These are phyloP conservation scores for Pleurotus djamor DNA, from an alignment of 768 basidiomycete genomes.

Conservation along the genomic window DNA sequence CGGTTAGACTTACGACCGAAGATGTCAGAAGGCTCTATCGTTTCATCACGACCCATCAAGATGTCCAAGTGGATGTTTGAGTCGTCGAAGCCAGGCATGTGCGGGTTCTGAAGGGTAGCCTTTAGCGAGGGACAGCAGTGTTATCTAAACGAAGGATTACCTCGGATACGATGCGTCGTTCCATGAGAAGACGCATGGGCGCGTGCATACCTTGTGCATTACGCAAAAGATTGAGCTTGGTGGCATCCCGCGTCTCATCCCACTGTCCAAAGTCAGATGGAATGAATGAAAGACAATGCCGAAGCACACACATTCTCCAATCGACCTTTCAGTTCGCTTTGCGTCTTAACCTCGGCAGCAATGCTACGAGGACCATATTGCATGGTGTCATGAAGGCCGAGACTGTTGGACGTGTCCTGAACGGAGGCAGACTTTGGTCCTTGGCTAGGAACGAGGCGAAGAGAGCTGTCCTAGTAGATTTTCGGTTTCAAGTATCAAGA, in stretches of 20 bases:
- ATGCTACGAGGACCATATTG: conserved; percentile 82
- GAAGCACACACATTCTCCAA: conserved; percentile 66
- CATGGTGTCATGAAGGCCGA: conserved; percentile 89
- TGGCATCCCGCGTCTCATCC: conserved; percentile 89
- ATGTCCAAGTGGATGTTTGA: conserved; percentile 91
- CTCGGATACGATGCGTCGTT: conserved; percentile 78
- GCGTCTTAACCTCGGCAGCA: conserved; percentile 67
- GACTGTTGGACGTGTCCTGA: conserved; percentile 63
- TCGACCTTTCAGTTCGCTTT: conserved; percentile 61
- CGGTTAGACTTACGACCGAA: conserved; percentile 58
- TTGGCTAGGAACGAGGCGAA: conserved; percentile 61
- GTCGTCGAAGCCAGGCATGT: conserved; percentile 59
- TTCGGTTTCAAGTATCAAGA: not conserved
- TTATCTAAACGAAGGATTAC: conserved; percentile 41
- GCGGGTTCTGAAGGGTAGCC: conserved; percentile 47
- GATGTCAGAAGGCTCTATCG: conserved; percentile 73
- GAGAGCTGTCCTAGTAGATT: conserved; percentile 41
- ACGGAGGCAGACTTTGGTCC: conserved; percentile 61
- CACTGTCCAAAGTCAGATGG: conserved; percentile 51
- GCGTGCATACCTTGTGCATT: conserved; percentile 85
- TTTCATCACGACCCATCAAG: conserved; percentile 89
- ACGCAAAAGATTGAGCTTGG: conserved; percentile 82
- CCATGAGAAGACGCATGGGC: conserved; percentile 91
- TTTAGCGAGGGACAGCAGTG: not conserved
- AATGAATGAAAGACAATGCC: not conserved